Conservation (phyloP, 257 asterid species). For the Euphrasia confusa region DNA sequence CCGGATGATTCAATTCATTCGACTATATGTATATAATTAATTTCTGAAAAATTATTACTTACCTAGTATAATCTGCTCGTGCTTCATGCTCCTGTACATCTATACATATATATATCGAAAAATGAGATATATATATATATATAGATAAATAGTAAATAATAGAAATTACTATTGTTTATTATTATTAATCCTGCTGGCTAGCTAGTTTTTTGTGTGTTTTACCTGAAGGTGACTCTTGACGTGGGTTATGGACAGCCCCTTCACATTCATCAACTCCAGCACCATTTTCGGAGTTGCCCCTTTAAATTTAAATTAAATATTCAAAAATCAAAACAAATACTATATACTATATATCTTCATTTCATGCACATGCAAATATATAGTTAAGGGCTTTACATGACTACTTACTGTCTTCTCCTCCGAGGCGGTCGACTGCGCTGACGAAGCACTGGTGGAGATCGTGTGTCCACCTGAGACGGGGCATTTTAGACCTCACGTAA, state of each 20-base stretch:
- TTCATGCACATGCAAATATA: slow-evolving; percentile 41
- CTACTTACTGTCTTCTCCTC: slow-evolving; percentile 63
- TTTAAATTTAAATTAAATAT: slow-evolving; percentile 11
- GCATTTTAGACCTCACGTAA: slow-evolving; percentile 55
- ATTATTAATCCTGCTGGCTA: no score
- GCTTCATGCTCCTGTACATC: slow-evolving; percentile 80
- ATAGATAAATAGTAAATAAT: background rate
- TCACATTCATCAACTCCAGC: slow-evolving; percentile 69
- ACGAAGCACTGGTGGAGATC: slow-evolving; percentile 66
- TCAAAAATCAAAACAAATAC: background rate
- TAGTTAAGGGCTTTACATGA: background rate
- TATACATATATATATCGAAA: slow-evolving; percentile 26
- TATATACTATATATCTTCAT: slow-evolving; percentile 20
- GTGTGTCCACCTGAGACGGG: slow-evolving; percentile 61
- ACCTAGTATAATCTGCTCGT: slow-evolving; percentile 62
- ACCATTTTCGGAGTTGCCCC: slow-evolving; percentile 90
- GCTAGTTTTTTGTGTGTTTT: slow-evolving; percentile 19
- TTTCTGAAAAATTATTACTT: slow-evolving; percentile 6
- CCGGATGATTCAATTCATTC: no score
- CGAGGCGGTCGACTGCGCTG: slow-evolving; percentile 61
- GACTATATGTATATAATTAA: no score
- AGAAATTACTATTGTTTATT: no score
- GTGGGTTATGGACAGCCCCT: slow-evolving; percentile 65
- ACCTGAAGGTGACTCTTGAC: slow-evolving; percentile 91
- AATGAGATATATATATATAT: background rate